Percentiles rank a stretch among this genome's conserved stretches.
Evolutionary conservation across 2,329 filamentous ascomycete species (phyloP).

Genomic region (Venturia asperata): DNA sequence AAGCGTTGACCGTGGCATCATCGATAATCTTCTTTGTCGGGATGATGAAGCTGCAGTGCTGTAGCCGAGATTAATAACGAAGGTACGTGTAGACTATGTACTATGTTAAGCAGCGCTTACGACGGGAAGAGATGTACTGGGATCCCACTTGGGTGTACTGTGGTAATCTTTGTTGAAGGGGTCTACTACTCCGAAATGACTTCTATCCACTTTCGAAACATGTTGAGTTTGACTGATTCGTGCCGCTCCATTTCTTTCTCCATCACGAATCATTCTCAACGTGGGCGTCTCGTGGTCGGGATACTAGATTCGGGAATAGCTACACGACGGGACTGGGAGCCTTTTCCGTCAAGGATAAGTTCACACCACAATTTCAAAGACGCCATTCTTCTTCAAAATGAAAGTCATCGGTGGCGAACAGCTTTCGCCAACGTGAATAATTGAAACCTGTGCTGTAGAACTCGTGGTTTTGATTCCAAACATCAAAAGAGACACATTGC

Average conservation of each 20-base stretch:
- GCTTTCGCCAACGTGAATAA: no score
- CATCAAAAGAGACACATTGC: no score
- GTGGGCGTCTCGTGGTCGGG: neutral
- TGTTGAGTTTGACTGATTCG: neutral
- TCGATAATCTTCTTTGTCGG: neutral
- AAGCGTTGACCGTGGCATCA: neutral
- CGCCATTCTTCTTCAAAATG: no score
- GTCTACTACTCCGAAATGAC: neutral
- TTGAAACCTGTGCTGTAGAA: no score
- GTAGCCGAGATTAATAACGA: neutral
- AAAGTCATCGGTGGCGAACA: no score
- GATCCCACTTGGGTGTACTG: neutral
- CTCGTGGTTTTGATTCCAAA: no score
- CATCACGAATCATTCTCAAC: neutral
- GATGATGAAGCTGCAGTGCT: neutral
- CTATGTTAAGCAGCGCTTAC: neutral
- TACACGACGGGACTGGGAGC: neutral
- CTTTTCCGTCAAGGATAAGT: no score
- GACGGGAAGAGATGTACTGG: neutral
- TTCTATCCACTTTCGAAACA: neutral
- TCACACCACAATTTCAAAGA: no score
- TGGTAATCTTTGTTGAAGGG: no score
- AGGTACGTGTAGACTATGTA: no score
- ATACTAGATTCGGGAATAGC: neutral
- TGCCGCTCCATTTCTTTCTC: neutral